Percentiles rank a stretch among this genome's conserved stretches.
Conservation (phyloP, 2,329 filamentous ascomycete species). For the Endoconidiophora laricicola region DNA sequence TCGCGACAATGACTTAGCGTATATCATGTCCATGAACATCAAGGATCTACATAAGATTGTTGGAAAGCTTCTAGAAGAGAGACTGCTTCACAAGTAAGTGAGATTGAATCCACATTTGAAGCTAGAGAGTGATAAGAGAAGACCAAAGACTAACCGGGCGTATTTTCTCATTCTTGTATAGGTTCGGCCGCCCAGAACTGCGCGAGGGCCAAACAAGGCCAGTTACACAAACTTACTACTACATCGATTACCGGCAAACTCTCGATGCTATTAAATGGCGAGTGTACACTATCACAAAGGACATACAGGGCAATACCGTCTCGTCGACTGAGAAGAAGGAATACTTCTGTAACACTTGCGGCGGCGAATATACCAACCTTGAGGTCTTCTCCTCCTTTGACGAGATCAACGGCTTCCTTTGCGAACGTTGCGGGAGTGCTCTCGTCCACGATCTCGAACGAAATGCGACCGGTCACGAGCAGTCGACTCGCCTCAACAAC, state of each 20-base stretch:
- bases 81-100: slow-evolving; percentile 31
- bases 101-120: slow-evolving; percentile 40
- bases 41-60: slow-evolving; percentile 87
- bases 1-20: slow-evolving; percentile 73
- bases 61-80: slow-evolving; percentile 69
- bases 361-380: slow-evolving; percentile 73
- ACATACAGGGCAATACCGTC: slow-evolving; percentile 69
- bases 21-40: slow-evolving; percentile 73
- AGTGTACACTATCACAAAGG: slow-evolving; percentile 73
- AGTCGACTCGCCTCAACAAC: slow-evolving; percentile 57
- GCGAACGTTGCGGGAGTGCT: slow-evolving; percentile 55
- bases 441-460: slow-evolving; percentile 51
- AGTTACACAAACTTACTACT: slow-evolving; percentile 85
- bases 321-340: slow-evolving; percentile 80
- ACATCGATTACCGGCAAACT: slow-evolving; percentile 83
- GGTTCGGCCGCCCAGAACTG: slow-evolving; percentile 42
- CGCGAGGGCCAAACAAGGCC: slow-evolving; percentile 69
- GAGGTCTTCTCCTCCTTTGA: slow-evolving; percentile 70
- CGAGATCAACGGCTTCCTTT: slow-evolving; percentile 52
- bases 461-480: slow-evolving; percentile 53
- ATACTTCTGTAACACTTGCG: slow-evolving; percentile 68
- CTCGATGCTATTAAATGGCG: slow-evolving; percentile 96
- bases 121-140: slow-evolving; percentile 53
- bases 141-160: no score
- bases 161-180: background rate